Conservation (phyloP, 2,329 filamentous ascomycete species). For the Alternaria alternata region DNA sequence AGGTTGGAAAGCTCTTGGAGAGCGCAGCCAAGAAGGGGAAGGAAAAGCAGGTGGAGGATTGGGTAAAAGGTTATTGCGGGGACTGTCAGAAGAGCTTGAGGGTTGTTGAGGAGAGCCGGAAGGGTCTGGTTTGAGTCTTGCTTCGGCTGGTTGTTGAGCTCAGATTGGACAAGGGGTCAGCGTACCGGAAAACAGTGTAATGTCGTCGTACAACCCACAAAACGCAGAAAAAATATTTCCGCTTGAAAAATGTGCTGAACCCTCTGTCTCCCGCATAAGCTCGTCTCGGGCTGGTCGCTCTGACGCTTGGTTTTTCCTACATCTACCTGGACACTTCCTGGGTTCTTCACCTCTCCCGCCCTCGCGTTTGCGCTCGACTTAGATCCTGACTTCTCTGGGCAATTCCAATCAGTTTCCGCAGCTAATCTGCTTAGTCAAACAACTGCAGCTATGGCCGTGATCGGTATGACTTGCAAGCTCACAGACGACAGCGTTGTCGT, state of each 20-base stretch:
- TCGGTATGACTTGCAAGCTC: conserved; percentile 1
- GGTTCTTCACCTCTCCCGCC: background rate
- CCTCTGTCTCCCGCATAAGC: background rate
- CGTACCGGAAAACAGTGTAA: background rate
- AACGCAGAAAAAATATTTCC: background rate
- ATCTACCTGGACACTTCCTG: background rate
- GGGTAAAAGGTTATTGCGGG: conserved; percentile 69
- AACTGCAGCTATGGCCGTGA: background rate
- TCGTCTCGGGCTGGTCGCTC: background rate
- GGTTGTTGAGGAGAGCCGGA: conserved; percentile 15
- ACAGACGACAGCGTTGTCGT: conserved; percentile 1
- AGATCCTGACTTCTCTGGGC: background rate
- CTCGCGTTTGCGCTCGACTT: background rate
- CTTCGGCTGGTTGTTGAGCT: background rate
- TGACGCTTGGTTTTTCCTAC: background rate
- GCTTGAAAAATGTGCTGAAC: background rate
- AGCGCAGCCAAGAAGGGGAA: conserved; percentile 47
- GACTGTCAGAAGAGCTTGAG: conserved; percentile 61
- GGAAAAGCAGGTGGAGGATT: conserved; percentile 59
- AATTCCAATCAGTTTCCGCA: background rate
- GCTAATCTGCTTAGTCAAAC: background rate
- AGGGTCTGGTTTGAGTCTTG: conserved; percentile 17
- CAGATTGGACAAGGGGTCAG: background rate
- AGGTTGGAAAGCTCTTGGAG: conserved; percentile 61
- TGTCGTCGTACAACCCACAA: background rate